Evolutionary conservation across 768 basidiomycete species (phyloP).

Genomic region (Amanita rimosa): DNA sequence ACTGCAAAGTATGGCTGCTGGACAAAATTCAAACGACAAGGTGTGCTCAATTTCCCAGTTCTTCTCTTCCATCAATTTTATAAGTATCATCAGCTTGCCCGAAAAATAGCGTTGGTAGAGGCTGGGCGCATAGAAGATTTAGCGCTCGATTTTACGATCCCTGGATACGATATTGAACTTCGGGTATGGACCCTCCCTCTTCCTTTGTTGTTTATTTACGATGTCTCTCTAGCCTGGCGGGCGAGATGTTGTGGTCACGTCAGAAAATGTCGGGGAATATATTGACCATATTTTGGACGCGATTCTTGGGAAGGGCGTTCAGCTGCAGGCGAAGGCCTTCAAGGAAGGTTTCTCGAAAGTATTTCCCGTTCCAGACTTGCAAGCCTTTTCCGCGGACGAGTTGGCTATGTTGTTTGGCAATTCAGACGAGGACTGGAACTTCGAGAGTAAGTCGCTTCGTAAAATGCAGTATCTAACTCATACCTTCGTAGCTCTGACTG

Average conservation of each 20-base stretch:
- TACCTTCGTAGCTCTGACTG: slow-evolving; percentile 55
- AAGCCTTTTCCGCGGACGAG: slow-evolving; percentile 90
- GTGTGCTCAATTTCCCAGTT: slow-evolving; percentile 18
- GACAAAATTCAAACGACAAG: slow-evolving; percentile 41
- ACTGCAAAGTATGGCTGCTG: slow-evolving; percentile 55
- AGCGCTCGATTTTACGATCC: slow-evolving; percentile 91
- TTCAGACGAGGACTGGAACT: slow-evolving; percentile 94
- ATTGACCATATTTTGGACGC: slow-evolving; percentile 79
- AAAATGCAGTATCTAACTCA: slow-evolving; percentile 9
- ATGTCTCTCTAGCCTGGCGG: slow-evolving; percentile 54
- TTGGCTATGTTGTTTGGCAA: slow-evolving; percentile 95
- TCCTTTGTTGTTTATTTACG: background rate
- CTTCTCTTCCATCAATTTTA: background rate
- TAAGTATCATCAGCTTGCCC: slow-evolving; percentile 27
- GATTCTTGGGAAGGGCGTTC: slow-evolving; percentile 73
- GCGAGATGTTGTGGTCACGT: slow-evolving; percentile 67
- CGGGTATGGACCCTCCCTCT: slow-evolving; percentile 35
- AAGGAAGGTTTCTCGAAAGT: slow-evolving; percentile 92
- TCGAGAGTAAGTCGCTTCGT: slow-evolving; percentile 57
- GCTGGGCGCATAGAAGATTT: slow-evolving; percentile 74
- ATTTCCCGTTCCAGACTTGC: slow-evolving; percentile 84
- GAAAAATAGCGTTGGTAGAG: slow-evolving; percentile 48
- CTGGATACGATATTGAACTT: slow-evolving; percentile 91
- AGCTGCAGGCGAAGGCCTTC: slow-evolving; percentile 82
- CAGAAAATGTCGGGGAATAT: slow-evolving; percentile 84